Conservation (phyloP, 1,139 yeast genomes). For the Williopsis jadinii region DNA sequence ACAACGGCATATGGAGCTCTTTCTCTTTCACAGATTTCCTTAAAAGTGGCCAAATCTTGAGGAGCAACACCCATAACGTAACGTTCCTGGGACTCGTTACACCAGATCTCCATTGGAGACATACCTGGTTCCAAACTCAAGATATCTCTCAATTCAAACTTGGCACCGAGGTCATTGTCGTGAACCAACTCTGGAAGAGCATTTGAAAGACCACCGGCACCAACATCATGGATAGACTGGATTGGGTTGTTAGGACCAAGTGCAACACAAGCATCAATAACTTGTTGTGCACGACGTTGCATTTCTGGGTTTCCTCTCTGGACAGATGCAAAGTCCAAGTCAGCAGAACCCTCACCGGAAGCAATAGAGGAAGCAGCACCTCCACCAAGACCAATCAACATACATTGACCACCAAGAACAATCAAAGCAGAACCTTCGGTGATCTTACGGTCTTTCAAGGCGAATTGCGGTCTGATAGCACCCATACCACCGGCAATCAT, state of each 20-base stretch:
- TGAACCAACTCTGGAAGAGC: conserved; percentile 97
- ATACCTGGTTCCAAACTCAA: conserved; percentile 93
- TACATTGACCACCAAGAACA: conserved; percentile 97
- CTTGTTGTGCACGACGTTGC: conserved; percentile 99
- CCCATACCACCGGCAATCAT: conserved; percentile 99
- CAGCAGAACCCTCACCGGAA: conserved; percentile 94
- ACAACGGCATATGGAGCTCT: conserved; percentile 96
- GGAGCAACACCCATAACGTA: conserved; percentile 91
- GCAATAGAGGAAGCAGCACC: conserved; percentile 98
- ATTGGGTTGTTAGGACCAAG: conserved; percentile 79
- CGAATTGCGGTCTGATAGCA: conserved; percentile 87
- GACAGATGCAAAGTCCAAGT: conserved; percentile 95
- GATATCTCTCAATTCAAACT: conserved; percentile 84
- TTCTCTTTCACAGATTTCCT: conserved; percentile 84
- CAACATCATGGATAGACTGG: conserved; percentile 96
- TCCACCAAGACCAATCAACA: conserved; percentile 98
- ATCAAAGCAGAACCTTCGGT: conserved; percentile 91
- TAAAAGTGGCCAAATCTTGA: conserved; percentile 64
- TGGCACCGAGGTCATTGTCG: conserved; percentile 93
- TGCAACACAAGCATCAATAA: conserved; percentile 88
- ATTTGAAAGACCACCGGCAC: conserved; percentile 98
- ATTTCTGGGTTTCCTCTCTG: conserved; percentile 99
- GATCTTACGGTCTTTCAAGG: conserved; percentile 79
- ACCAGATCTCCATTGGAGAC: conserved; percentile 99
- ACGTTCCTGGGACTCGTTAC: conserved; percentile 98